Base-by-base conservation (phyloP, 2,329 filamentous ascomycete species). In the Aureobasidium leucospermi region DNA sequence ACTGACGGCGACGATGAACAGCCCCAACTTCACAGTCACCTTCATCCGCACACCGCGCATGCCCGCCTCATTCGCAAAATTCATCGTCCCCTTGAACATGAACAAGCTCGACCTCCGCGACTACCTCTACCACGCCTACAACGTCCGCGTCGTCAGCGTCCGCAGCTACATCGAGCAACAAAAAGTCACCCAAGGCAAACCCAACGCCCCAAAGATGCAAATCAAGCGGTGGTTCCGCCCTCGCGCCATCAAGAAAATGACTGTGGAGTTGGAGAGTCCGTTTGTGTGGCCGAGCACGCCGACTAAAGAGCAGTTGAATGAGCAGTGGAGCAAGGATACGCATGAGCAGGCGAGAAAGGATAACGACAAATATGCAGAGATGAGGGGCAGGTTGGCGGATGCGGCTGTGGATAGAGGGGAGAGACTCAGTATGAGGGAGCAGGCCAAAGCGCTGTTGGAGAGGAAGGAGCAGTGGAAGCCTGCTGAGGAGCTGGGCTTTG, bases 91-190 rank as follows among this genome's bases (percentile, higher is more conserved):
- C 10, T 82, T 97, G 67, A 85, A 84, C 67, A 91, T 96, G 80
- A 96, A 90, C 80, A 99, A 99, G 78, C 87, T 97, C 74, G 94
- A 99, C 73, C 78, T 99, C 43, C 89, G 91, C 74, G 92, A 96
- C 78, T 99, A 97, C 78, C 86, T 99, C 63, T 89, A 84, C 78
- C 86, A 96, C 73, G 83, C 83, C 45, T 99, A 99, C 80, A 81
- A 82, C 62, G 86, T 97, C 63, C 81, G 86, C 64, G 84, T 87
- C 58, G 77, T 84, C 56, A 80, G 80, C 65, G 85, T 97, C 63
- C 88, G 93, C 63, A 91, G 89, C 57, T 93, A 84, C 70, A 83
- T 97, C 69, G 85, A 89, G 67, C 84, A 87, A 74, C 81, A 85
- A 71, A 83, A 81, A 48, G 73, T 87, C 38, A 81, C 81, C 60